Base-by-base conservation (phyloP, 225 moss, liverwort and hornwort genomes). In the Antitrichia curtipendula region DNA sequence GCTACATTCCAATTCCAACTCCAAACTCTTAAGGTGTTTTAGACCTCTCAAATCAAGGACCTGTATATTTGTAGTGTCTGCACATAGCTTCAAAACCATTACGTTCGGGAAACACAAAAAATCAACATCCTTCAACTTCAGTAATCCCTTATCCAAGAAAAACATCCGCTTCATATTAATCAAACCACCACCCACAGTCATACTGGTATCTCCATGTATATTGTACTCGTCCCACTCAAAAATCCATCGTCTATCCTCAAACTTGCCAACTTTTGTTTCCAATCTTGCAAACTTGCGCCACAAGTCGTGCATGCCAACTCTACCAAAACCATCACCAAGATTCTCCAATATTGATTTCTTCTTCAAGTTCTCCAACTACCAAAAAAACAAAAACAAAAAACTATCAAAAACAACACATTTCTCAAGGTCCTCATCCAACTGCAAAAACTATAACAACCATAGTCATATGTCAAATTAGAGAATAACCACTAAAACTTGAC, bases 391-490 rank as follows among this genome's bases (percentile, higher is more conserved):
- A 57, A 62, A 24, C 13, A 40, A 15, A n/a, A 88, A 53, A 2
- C 1, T 0, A 0, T 29, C 29, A 45, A 45, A 70, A 17, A 6
- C 1, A 72, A 0, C 10, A 17, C 1, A 72, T 10, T 0, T 1
- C 3, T 2, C 28, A 28, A 72, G 3, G 16, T 10, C 45, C 2
- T 43, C 43, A 16, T 28, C 28, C 0, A 14, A 0, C 69, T 13
- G 5, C 12, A 40, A 7, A 71, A 16, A 9, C 5, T 71, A 9
- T 0, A 6, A 27, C 1, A 5, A 2, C 9, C 28, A 43, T 3
- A 43, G 2, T 9, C 3, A 0, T 2, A 70, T 6, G 3, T 10
- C 28, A 16, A 28, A 27, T 16, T 43, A 1, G 0, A 1, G 2
- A 43, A 27, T 8, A 1, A 41, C 1, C 5, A 41, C 0, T 8